Conservation (phyloP, 345 rosid genomes). For the Turritis glabra region DNA sequence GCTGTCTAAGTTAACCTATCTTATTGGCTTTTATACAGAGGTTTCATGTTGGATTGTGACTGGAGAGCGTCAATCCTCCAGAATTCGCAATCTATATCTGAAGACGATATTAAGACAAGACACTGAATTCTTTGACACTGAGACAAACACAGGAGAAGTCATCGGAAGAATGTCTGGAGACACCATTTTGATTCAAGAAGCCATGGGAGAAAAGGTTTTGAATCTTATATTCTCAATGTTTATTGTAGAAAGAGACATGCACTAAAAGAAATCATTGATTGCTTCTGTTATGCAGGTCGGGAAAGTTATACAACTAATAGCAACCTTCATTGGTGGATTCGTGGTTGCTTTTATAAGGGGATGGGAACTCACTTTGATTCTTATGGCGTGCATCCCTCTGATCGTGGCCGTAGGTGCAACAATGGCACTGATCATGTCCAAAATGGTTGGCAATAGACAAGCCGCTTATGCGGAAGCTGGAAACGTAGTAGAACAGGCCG, state of each 20-base stretch:
- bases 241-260: neutral
- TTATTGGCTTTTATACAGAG: slow-evolving; percentile 8
- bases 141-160: too few relatives aligned
- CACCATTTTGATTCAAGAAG: slow-evolving; percentile 30
- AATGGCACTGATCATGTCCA: slow-evolving; percentile 2
- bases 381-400: neutral
- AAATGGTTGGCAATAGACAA: neutral
- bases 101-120: slow-evolving; percentile 27
- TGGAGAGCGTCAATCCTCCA: slow-evolving; percentile 25
- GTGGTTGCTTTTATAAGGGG: slow-evolving; percentile 7
- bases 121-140: slow-evolving; percentile 15
- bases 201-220: slow-evolving; percentile 33
- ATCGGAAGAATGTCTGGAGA: slow-evolving; percentile 29
- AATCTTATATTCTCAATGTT: neutral
- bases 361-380: slow-evolving; percentile 14
- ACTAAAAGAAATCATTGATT: neutral
- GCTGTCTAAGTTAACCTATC: neutral
- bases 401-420: slow-evolving; percentile 13
- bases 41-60: slow-evolving; percentile 16
- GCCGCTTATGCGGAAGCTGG: slow-evolving; percentile 25
- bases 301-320: slow-evolving; percentile 14
- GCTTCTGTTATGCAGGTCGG: neutral
- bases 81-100: slow-evolving; percentile 18
- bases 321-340: slow-evolving; percentile 30
- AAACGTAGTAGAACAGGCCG: slow-evolving; percentile 19